Conservation (phyloP, 1,284 basidiomycete species). For the Meira nashicola region DNA sequence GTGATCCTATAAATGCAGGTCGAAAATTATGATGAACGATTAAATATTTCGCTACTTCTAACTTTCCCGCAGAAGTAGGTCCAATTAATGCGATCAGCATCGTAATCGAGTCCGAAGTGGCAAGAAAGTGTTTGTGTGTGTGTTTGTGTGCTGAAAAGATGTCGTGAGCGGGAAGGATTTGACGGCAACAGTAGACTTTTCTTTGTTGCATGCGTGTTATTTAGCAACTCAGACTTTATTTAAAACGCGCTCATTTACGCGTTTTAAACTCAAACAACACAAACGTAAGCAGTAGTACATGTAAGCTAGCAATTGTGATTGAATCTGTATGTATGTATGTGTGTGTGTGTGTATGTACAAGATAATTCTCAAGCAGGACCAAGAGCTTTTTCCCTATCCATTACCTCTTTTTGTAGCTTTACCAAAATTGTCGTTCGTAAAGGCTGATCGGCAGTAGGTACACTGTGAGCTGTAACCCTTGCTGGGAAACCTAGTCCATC, state of each 20-base stretch:
- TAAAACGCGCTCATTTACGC: neutral
- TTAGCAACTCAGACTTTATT: neutral
- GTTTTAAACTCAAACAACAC: neutral
- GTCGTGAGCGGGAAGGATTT: too few relatives aligned
- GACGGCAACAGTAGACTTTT: too few relatives aligned
- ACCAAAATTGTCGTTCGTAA: slow-evolving; percentile 55
- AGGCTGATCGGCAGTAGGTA: slow-evolving; percentile 74
- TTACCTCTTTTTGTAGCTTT: slow-evolving; percentile 44
- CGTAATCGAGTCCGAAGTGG: neutral
- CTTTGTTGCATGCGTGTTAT: too few relatives aligned
- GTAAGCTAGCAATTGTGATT: too few relatives aligned
- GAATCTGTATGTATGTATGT: too few relatives aligned
- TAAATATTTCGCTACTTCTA: slow-evolving; percentile 70
- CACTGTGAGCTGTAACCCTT: slow-evolving; percentile 90
- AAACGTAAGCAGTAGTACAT: neutral
- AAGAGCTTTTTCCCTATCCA: slow-evolving; percentile 46
- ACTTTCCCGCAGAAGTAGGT: slow-evolving; percentile 74
- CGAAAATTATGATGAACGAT: slow-evolving; percentile 57
- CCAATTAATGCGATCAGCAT: slow-evolving; percentile 88
- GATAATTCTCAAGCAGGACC: slow-evolving; percentile 8
- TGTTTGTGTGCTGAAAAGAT: too few relatives aligned
- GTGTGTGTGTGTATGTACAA: too few relatives aligned
- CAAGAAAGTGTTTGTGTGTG: too few relatives aligned
- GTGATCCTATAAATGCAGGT: slow-evolving; percentile 38
- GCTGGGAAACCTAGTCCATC: slow-evolving; percentile 94